Conservation (phyloP, 768 basidiomycete genomes). For the Suillus occidentalis region DNA sequence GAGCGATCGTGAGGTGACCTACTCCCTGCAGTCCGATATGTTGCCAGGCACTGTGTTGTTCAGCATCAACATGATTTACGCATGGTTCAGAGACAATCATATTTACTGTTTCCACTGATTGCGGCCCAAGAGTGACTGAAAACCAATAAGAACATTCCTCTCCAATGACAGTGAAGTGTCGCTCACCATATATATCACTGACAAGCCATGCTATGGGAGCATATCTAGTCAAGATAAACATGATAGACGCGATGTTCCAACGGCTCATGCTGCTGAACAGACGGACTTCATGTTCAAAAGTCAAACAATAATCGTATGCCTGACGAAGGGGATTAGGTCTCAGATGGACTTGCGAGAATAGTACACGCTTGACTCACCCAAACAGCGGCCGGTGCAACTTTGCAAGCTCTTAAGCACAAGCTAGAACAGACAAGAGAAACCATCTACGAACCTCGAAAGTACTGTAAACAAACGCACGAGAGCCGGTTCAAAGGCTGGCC, state of each 20-base stretch:
- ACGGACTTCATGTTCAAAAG: slow-evolving; percentile 14
- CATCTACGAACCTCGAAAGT: slow-evolving; percentile 8
- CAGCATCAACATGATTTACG: not conserved
- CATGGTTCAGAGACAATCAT: not conserved
- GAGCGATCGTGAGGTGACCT: not conserved
- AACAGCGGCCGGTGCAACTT: slow-evolving; percentile 12
- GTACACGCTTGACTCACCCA: slow-evolving; percentile 5
- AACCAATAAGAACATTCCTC: not conserved
- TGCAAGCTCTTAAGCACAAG: not conserved
- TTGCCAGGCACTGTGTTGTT: slow-evolving; percentile 9
- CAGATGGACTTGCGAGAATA: not conserved
- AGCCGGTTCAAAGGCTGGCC: not conserved
- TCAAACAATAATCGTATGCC: slow-evolving; percentile 13
- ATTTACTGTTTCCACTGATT: slow-evolving; percentile 2
- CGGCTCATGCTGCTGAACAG: slow-evolving; percentile 3
- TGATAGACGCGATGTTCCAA: slow-evolving; percentile 5
- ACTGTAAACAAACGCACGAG: not conserved
- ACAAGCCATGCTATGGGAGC: slow-evolving; percentile 9
- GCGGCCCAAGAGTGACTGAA: slow-evolving; percentile 1
- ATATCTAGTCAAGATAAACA: slow-evolving; percentile 15
- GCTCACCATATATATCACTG: slow-evolving; percentile 11
- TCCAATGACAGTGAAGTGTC: too few species aligned
- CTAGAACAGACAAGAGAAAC: not conserved
- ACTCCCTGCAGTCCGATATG: slow-evolving; percentile 13
- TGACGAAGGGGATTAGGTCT: not conserved